Base-by-base conservation (phyloP, 2,329 filamentous ascomycete species). In the Colletotrichum musae region DNA sequence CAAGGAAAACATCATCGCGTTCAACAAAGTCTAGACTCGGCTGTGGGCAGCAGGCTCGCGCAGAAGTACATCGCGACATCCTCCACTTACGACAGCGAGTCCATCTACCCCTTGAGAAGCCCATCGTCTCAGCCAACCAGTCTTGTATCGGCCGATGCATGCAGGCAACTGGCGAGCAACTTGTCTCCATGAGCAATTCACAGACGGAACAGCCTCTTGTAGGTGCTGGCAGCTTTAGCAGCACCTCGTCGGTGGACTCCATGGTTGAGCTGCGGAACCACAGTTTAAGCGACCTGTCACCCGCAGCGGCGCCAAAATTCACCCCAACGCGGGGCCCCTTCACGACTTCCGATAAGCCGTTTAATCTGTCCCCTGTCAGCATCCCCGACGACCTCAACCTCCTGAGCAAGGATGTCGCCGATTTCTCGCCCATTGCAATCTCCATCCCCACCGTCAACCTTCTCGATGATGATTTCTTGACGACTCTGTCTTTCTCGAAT, bases 401-500 rank as follows among this genome's bases (percentile, higher is more conserved):
- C 74, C 66, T 69, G 62, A 60, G 66, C 66, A 69, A 69, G 66
- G 66, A 69, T 69, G 43, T 41, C 45, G 13, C 39, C 26, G 74
- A 79, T 71, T 87, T 85, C 74, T 82, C 82, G 70, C 87, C 87
- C 68, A 83, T 91, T 75, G 85, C 83, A 75, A 86, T 89, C 57
- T 76, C 80, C 67, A 89, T 91, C 74, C 88, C 88, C 51, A 86
- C 84, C 63, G 86, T 87, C 65, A 83, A 79, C 74, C 80, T 91
- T 64, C 80, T 90, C 72, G 88, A 89, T 71, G 86, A 89, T 80
- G 87, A 86, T 74, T 87, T 88, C 75, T 78, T 91, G 75, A 83
- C 81, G 72, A 82, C 83, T 64, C 78, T 91, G 72, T 84, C 84
- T 72, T 91, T 91, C 75, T 90, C 89, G 66, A 89, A 89, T 71